Percentiles rank a stretch among this genome's conserved stretches.
phyloP scores from a whole-genome alignment of 2,329 filamentous ascomycete species.

The Fusarium sacchari region DNA sequence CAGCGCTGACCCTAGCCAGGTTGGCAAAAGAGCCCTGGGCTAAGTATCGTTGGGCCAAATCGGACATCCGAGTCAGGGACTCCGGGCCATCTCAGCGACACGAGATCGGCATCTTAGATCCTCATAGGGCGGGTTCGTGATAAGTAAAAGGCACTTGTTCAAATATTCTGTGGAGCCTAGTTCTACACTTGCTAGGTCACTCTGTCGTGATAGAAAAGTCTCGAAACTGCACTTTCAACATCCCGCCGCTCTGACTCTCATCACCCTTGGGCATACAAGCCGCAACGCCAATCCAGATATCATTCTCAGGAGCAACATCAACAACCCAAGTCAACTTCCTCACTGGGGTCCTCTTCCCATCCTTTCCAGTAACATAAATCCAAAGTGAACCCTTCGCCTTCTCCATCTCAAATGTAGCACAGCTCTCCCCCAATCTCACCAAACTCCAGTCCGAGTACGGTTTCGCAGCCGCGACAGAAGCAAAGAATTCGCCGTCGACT shows the following conservation, averaged over 20 bases:
- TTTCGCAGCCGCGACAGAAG: not conserved
- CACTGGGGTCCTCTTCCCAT: not conserved
- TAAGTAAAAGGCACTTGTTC: too few relatives aligned
- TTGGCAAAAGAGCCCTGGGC: accelerated
- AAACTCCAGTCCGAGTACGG: constrained; percentile 7
- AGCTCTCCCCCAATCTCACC: not conserved
- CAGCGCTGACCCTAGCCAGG: accelerated
- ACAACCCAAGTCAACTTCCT: constrained; percentile 10
- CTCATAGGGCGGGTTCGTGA: accelerated
- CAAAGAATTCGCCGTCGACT: not conserved
- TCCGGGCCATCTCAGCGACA: not conserved
- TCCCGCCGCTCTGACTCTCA: not conserved
- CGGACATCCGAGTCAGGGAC: not conserved
- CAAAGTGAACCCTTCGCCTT: constrained; percentile 1
- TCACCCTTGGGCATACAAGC: constrained; percentile 7
- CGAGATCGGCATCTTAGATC: not conserved
- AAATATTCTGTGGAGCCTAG: accelerated
- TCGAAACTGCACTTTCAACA: not conserved
- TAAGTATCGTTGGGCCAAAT: accelerated
- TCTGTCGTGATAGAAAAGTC: not conserved
- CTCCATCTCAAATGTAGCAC: not conserved
- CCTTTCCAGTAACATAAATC: not conserved
- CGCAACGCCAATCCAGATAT: not conserved
- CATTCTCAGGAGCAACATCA: not conserved
- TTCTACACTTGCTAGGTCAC: not conserved